Evolutionary conservation across 2,329 filamentous ascomycete species (phyloP).

Genomic region (Ceratocystis diversiconidia): DNA sequence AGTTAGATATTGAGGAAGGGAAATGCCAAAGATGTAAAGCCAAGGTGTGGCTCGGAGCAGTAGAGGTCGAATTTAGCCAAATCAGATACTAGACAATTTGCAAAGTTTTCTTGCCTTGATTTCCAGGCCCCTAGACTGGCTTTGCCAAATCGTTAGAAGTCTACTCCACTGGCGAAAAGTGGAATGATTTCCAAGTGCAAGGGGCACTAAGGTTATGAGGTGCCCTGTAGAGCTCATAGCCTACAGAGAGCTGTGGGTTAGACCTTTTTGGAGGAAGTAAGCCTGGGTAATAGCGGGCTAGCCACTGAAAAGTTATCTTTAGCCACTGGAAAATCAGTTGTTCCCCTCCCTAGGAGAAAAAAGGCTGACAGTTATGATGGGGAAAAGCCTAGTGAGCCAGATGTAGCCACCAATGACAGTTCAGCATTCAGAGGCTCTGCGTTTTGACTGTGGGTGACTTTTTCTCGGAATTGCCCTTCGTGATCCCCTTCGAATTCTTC

Average conservation of each 20-base stretch:
- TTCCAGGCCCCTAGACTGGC: slow-evolving; percentile 8
- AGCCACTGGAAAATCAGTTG: not conserved
- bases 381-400: slow-evolving; percentile 3
- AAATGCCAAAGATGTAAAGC: slow-evolving; percentile 26
- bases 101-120: slow-evolving; percentile 10
- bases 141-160: not conserved
- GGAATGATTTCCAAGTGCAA: not conserved
- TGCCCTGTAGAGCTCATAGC: not conserved
- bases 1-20: not conserved
- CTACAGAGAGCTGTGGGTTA: not conserved
- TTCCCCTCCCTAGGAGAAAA: not conserved
- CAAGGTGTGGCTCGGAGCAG: slow-evolving; percentile 26
- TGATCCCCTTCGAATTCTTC: slow-evolving; percentile 7
- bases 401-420: slow-evolving; percentile 7
- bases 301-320: not conserved
- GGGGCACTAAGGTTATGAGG: not conserved
- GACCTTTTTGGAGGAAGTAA: not conserved
- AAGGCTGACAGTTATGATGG: not conserved
- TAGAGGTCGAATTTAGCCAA: slow-evolving; percentile 26
- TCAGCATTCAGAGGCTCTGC: slow-evolving; percentile 3
- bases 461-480: not conserved
- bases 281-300: not conserved
- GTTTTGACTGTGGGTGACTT: slow-evolving; percentile 6
- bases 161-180: not conserved
- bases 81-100: slow-evolving; percentile 30